Evolutionary conservation across 169 alveolate genomes (phyloP), one percentile per base, ranked within the genome.

Genomic region (Babesia divergens): DNA sequence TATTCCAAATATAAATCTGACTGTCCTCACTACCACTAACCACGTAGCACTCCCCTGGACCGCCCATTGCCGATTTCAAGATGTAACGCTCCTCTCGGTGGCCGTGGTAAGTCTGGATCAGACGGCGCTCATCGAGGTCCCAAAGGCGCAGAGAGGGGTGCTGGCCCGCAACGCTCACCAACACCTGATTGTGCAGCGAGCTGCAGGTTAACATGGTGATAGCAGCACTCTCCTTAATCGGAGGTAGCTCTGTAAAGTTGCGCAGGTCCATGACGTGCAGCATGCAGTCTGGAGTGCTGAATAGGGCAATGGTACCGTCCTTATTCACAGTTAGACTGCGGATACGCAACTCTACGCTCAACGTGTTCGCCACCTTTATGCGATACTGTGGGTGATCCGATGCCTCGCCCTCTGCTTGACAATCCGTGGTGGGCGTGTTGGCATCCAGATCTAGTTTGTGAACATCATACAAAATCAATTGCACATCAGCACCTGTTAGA

Each of bases 1-100:
- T 84, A 58, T 84, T 90, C 96, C 96, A 92, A 35, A 92, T 88
- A 74, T 89, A 89, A n/a, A 92, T 84, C 72, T 87, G 87, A n/a
- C 91, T 82, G 54, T 92, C 94, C 64, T 92, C 96, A 40, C 94
- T 89, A 29, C 96, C 96, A 55, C 93, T 74, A 51, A 89, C 79
- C 26, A 92, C 94, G 52, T 77, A 90, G 38, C 82, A 75, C 71
- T 92, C 94, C 35, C 65, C 62, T 29, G 84, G 87, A 18, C 96
- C 96, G 34, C 96, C 96, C 35, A 92, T 79, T 13, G 92, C 79
- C 7, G 94, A 77, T 50, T 90, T 81, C n/a, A 92, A 84, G 22
- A 84, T 87, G 66, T 76, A 90, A 38, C 96, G 71, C 11, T 91
- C 93, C 74, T 89, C 93, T 24, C 86, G 65, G 71, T 92, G 95